phyloP scores from a whole-genome alignment of 129 eudicot species.

The Ambrosia trifida region DNA sequence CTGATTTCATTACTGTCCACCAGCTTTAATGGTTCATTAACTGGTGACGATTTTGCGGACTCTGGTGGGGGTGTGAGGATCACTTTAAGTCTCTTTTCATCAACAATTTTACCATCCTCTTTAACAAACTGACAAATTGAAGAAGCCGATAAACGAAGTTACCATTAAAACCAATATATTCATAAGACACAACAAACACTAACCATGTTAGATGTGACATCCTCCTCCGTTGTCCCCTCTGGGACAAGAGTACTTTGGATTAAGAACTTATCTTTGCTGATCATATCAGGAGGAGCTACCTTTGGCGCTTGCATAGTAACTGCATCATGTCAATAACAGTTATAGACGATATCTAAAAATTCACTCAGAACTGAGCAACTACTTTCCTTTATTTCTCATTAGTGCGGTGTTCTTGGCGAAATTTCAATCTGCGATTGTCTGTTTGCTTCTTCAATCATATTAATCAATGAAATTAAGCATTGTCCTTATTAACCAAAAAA shows the following conservation, averaged over 20 bases:
- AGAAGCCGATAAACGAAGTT: constrained; percentile 17
- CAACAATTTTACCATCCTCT: constrained; percentile 55
- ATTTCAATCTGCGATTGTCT: constrained; percentile 1
- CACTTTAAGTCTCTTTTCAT: constrained; percentile 71
- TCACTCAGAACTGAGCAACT: neutral
- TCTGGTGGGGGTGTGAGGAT: constrained; percentile 49
- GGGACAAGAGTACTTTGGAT: constrained; percentile 58
- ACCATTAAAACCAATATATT: constrained; percentile 13
- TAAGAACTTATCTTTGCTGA: constrained; percentile 72
- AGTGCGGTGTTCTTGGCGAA: neutral
- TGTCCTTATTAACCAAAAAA: neutral
- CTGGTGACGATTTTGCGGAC: constrained; percentile 56
- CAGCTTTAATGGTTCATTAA: constrained; percentile 40
- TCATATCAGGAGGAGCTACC: constrained; percentile 50
- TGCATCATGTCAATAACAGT: constrained; percentile 27
- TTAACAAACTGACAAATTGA: constrained; percentile 50
- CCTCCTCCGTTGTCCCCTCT: constrained; percentile 53
- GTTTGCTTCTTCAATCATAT: neutral
- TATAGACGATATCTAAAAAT: neutral
- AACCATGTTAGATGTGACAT: constrained; percentile 57
- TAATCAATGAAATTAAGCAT: neutral
- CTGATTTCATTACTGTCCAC: constrained; percentile 33
- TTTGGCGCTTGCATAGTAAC: constrained; percentile 64
- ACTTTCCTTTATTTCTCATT: neutral
- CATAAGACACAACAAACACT: constrained; percentile 16